These are phyloP conservation scores for Penicillium sp. DNA, from an alignment of 2,329 filamentous ascomycete genomes.

Conservation along the genomic window DNA sequence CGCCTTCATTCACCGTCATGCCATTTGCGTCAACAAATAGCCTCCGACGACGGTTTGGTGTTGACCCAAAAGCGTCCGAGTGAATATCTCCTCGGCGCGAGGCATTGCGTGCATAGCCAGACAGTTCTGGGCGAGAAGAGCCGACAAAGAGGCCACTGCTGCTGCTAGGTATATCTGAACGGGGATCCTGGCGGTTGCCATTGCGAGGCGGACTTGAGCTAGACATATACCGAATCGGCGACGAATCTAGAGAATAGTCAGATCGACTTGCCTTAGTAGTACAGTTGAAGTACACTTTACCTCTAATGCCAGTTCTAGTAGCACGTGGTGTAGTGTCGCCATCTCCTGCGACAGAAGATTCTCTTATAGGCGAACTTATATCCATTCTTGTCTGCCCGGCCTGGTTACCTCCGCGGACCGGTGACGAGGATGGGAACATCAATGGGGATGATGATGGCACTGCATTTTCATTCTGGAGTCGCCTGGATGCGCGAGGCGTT, in stretches of 20 bases:
- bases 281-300: conserved; percentile 22
- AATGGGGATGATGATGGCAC: conserved; percentile 72
- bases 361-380: conserved; percentile 47
- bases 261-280: background rate
- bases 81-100: conserved; percentile 81
- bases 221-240: conserved; percentile 83
- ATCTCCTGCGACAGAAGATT: conserved; percentile 36
- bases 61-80: conserved; percentile 64
- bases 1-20: conserved; percentile 51
- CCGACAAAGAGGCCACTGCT: conserved; percentile 84
- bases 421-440: conserved; percentile 64
- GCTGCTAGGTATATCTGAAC: conserved; percentile 73
- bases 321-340: conserved; percentile 43
- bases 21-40: conserved; percentile 64
- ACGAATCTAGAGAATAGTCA: conserved; percentile 64
- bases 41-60: conserved; percentile 52
- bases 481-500: conserved; percentile 46
- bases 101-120: conserved; percentile 50
- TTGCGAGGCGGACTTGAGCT: conserved; percentile 78
- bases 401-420: conserved; percentile 42
- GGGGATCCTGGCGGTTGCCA: conserved; percentile 50
- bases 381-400: conserved; percentile 40
- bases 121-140: conserved; percentile 42
- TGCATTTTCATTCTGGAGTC: conserved; percentile 35
- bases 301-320: conserved; percentile 33